Evolutionary conservation across 2,329 filamentous ascomycete species (phyloP).

Genomic region (Venturiaceae sp.): DNA sequence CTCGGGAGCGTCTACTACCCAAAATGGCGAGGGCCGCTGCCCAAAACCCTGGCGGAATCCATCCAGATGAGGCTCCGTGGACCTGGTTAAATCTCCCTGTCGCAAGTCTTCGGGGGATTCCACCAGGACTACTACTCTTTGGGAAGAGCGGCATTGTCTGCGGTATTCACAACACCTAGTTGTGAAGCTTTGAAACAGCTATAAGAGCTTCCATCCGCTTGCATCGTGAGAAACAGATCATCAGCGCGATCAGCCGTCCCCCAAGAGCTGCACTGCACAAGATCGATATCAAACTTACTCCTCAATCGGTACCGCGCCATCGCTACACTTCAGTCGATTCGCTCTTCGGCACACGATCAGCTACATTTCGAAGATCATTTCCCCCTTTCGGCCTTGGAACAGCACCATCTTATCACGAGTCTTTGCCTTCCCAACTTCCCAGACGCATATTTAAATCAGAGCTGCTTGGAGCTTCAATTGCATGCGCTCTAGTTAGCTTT

Average conservation of each 20-base stretch:
- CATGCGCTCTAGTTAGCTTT: not conserved
- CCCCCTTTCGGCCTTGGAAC: not conserved
- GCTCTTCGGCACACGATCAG: not conserved
- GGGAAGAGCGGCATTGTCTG: not conserved
- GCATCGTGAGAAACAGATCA: not conserved
- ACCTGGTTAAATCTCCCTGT: not conserved
- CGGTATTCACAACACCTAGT: not conserved
- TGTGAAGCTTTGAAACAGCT: not conserved
- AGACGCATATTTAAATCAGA: not conserved
- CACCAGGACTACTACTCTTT: not conserved
- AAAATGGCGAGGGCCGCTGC: not conserved
- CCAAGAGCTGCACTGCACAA: not conserved
- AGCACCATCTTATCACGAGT: not conserved
- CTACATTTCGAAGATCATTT: not conserved
- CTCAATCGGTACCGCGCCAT: too few species aligned
- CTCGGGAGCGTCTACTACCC: not conserved
- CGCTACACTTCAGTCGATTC: not conserved
- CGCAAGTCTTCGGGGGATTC: not conserved
- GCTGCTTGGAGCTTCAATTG: not conserved
- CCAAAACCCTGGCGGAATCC: not conserved
- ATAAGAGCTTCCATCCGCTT: not conserved
- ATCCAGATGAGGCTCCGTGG: not conserved
- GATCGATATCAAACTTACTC: not conserved
- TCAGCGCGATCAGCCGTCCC: not conserved
- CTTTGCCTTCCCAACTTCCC: not conserved